Conservation (phyloP, 2,329 filamentous ascomycete species). For the Exophiala dermatitidis region DNA sequence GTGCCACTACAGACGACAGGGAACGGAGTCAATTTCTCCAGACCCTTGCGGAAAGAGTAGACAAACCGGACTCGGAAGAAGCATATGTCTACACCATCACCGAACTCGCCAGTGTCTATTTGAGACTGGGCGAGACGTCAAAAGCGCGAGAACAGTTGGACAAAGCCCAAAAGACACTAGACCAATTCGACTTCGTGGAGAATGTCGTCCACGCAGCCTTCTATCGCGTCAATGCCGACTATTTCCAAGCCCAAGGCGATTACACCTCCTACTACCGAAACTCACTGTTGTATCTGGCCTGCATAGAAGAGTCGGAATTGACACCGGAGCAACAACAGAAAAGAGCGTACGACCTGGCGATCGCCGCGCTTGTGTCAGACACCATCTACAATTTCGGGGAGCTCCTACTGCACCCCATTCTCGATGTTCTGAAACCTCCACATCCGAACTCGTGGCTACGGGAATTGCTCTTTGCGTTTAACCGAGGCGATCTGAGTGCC, state of each 20-base stretch:
- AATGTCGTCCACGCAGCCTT: slow-evolving; percentile 92
- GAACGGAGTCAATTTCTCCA: slow-evolving; percentile 81
- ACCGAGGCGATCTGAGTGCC: slow-evolving; percentile 81
- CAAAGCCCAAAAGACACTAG: slow-evolving; percentile 76
- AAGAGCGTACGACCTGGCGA: slow-evolving; percentile 84
- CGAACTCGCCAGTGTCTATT: slow-evolving; percentile 78
- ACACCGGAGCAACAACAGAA: slow-evolving; percentile 66
- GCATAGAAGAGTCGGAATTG: slow-evolving; percentile 75
- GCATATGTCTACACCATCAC: slow-evolving; percentile 91
- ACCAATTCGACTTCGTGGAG: slow-evolving; percentile 90
- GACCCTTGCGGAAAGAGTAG: slow-evolving; percentile 75
- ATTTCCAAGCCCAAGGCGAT: slow-evolving; percentile 86
- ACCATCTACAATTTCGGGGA: slow-evolving; percentile 99
- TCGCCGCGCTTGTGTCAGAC: slow-evolving; percentile 86
- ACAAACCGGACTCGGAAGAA: slow-evolving; percentile 88
- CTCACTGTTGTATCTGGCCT: slow-evolving; percentile 93
- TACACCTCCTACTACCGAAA: slow-evolving; percentile 97
- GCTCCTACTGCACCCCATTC: slow-evolving; percentile 92
- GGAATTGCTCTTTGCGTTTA: slow-evolving; percentile 95
- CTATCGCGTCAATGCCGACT: slow-evolving; percentile 90
- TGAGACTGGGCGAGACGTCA: slow-evolving; percentile 71
- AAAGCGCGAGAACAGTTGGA: slow-evolving; percentile 81
- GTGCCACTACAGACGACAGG: slow-evolving; percentile 59
- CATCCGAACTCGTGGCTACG: slow-evolving; percentile 72
- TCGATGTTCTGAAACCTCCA: slow-evolving; percentile 68